A percentile compares a stretch with the other conserved stretches of the same genome.
These are phyloP conservation scores for Clavaria fumosa DNA, from an alignment of 768 basidiomycete genomes.

Conservation along the genomic window DNA sequence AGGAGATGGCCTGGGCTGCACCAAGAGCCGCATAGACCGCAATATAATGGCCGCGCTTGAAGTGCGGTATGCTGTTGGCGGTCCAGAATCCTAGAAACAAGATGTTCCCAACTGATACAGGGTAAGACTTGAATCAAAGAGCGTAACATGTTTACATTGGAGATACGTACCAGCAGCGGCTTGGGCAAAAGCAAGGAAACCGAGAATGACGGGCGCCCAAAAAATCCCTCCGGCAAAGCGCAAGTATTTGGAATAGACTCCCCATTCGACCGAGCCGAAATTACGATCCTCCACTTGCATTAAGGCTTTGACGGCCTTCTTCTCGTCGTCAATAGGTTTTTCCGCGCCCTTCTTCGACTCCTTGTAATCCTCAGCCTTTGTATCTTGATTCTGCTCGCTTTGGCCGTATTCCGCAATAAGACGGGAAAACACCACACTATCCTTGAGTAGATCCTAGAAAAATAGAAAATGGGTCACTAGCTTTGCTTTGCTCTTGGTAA, in stretches of 20 bases:
- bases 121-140: slow-evolving; percentile 1
- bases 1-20: slow-evolving; percentile 32
- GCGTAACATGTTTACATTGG: background rate
- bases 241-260: slow-evolving; percentile 33
- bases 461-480: slow-evolving; percentile 5
- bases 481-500: background rate
- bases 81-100: slow-evolving; percentile 71
- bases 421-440: slow-evolving; percentile 5
- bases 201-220: slow-evolving; percentile 30
- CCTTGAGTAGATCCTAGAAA: slow-evolving; percentile 7
- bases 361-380: slow-evolving; percentile 6
- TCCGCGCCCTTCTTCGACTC: background rate
- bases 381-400: slow-evolving; percentile 1
- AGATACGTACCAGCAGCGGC: background rate
- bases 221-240: slow-evolving; percentile 28
- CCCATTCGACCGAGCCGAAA: slow-evolving; percentile 34
- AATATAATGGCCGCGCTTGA: slow-evolving; percentile 53
- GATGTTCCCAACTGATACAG: slow-evolving; percentile 35
- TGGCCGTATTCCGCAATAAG: slow-evolving; percentile 10
- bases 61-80: slow-evolving; percentile 32
- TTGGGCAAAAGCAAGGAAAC: slow-evolving; percentile 32
- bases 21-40: slow-evolving; percentile 35
- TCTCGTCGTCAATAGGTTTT: slow-evolving; percentile 10
- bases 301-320: slow-evolving; percentile 19
- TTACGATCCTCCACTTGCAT: slow-evolving; percentile 43